These are phyloP conservation scores for Coriolopsis trogii DNA, from an alignment of 1,284 basidiomycete genomes.

Conservation along the genomic window DNA sequence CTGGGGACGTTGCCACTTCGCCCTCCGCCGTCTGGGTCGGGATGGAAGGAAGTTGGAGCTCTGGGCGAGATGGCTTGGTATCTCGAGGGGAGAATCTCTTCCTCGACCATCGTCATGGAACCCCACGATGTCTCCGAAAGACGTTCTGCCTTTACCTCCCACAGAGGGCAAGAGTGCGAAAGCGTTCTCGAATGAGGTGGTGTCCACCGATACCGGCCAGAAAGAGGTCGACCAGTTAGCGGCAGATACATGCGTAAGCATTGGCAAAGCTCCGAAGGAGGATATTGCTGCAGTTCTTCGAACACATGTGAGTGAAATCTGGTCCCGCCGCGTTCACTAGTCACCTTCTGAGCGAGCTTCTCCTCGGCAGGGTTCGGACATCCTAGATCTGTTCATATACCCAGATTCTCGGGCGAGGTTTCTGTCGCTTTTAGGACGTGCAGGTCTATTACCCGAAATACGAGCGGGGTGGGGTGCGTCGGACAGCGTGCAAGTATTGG, in stretches of 20 bases:
- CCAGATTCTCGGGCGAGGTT: conserved; percentile 73
- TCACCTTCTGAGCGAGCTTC: not conserved
- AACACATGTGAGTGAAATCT: conserved; percentile 53
- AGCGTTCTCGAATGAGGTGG: not conserved
- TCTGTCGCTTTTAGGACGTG: conserved; percentile 50
- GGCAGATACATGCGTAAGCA: conserved; percentile 10
- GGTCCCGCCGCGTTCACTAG: conserved; percentile 3
- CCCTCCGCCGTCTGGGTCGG: conserved; percentile 54
- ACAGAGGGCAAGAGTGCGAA: not conserved
- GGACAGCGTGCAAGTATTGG: conserved; percentile 25
- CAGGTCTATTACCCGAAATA: conserved; percentile 47
- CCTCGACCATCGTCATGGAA: conserved; percentile 2
- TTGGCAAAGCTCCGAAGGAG: conserved; percentile 40
- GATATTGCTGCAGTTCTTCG: conserved; percentile 54
- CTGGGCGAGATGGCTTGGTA: conserved; percentile 64
- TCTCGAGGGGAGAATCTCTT: not conserved
- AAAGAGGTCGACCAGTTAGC: conserved; percentile 29
- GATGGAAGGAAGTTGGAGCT: conserved; percentile 75
- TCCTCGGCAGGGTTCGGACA: conserved; percentile 48
- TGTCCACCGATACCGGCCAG: not conserved
- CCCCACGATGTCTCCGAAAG: conserved; percentile 29
- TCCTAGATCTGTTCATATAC: conserved; percentile 64
- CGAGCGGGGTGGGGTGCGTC: conserved; percentile 34
- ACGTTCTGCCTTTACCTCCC: not conserved
- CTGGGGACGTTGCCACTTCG: conserved; percentile 60